Percentiles rank a stretch among this genome's conserved stretches.
Conservation (phyloP, 73 alveolate genomes). For the Tetrahymena malaccensis region DNA sequence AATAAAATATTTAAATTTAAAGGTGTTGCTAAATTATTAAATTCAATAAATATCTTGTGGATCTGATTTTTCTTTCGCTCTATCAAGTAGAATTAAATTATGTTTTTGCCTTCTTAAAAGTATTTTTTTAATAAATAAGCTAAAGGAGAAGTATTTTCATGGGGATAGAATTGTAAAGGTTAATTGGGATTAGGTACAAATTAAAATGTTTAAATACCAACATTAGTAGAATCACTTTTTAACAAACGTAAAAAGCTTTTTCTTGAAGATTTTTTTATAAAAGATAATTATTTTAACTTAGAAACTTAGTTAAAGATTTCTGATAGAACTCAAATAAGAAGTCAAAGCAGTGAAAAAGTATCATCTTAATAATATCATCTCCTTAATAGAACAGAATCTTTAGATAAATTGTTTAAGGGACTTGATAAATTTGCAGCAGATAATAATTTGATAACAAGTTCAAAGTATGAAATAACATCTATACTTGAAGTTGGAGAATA, state of each 20-base stretch:
- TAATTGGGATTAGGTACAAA: conserved; percentile 16
- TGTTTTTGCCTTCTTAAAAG: not conserved
- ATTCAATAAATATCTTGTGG: conserved; percentile 23
- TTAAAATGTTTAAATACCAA: not conserved
- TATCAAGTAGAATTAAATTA: not conserved
- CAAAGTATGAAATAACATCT: not conserved
- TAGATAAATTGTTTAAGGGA: conserved; percentile 22
- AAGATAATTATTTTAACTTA: not conserved
- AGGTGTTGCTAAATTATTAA: not conserved
- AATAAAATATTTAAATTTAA: too few species aligned
- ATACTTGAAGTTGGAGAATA: conserved; percentile 7
- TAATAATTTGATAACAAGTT: conserved; percentile 1
- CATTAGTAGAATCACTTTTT: conserved; percentile 4
- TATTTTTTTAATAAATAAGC: not conserved
- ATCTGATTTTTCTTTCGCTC: conserved; percentile 23
- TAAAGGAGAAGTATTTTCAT: conserved; percentile 34
- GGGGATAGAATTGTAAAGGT: conserved; percentile 42
- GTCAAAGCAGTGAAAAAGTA: conserved; percentile 25
- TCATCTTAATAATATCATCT: not conserved
- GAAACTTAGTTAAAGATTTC: not conserved
- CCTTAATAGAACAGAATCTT: conserved; percentile 15
- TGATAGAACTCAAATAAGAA: not conserved
- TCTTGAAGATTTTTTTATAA: not conserved
- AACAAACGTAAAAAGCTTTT: not conserved
- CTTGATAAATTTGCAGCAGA: conserved; percentile 6